phyloP scores from a whole-genome alignment of 179 eudicot species.

The Drosera spatulata region DNA sequence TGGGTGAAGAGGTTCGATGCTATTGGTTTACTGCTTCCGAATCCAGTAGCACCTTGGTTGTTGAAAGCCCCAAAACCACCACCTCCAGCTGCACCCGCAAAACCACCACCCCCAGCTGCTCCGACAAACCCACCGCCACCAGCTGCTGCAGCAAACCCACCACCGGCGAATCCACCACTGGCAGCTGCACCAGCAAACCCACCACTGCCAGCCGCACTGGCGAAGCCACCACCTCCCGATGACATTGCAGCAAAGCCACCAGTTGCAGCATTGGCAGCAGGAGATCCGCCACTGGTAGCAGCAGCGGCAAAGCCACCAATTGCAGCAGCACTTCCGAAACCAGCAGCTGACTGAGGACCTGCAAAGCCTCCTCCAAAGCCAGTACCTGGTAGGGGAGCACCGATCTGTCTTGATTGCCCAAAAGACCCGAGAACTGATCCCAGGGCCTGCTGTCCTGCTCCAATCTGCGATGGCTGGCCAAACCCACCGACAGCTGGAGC shows the following conservation, averaged over 20 bases:
- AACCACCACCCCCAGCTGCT: conserved; percentile 25
- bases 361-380: conserved; percentile 34
- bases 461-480: conserved; percentile 74
- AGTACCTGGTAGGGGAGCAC: conserved; percentile 36
- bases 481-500: conserved; percentile 46
- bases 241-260: conserved; percentile 43
- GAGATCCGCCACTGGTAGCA: conserved; percentile 28
- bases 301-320: conserved; percentile 23
- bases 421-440: conserved; percentile 95
- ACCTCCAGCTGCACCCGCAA: conserved; percentile 26
- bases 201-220: conserved; percentile 24
- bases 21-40: conserved; percentile 33
- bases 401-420: conserved; percentile 98
- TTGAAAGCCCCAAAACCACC: conserved; percentile 81
- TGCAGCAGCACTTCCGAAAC: conserved; percentile 16
- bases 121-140: conserved; percentile 14
- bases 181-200: conserved; percentile 34
- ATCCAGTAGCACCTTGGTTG: conserved; percentile 50
- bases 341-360: conserved; percentile 31
- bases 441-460: conserved; percentile 81
- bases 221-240: conserved; percentile 46
- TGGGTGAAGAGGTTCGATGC: conserved; percentile 59
- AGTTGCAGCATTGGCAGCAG: conserved; percentile 14
- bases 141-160: conserved; percentile 12
- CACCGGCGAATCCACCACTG: conserved; percentile 25